Conservation (phyloP, 2,329 filamentous ascomycete genomes). For the Clathrospora elynae region DNA sequence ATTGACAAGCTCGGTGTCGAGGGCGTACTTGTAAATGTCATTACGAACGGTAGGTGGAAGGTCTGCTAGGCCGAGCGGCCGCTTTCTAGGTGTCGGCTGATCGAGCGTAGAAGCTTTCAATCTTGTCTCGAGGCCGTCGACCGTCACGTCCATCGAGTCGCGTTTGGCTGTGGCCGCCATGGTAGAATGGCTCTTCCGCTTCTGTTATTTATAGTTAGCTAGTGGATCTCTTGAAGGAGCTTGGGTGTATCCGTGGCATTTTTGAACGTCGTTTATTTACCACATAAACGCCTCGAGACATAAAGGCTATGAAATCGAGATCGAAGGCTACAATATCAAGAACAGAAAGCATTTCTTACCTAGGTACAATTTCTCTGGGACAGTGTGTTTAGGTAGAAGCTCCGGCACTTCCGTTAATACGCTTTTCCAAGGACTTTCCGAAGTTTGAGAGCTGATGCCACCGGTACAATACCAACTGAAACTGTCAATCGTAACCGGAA, state of each 20-base stretch:
- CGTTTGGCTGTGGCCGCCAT: conserved; percentile 27
- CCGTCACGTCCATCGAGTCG: conserved; percentile 42
- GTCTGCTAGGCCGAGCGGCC: conserved; percentile 23
- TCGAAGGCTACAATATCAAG: too few relatives aligned
- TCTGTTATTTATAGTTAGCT: conserved; percentile 2
- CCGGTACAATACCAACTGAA: neutral
- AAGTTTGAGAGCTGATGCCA: too few relatives aligned
- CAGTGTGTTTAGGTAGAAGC: too few relatives aligned
- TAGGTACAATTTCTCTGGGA: too few relatives aligned
- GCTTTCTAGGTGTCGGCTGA: conserved; percentile 29
- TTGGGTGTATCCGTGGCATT: too few relatives aligned
- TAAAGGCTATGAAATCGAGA: too few relatives aligned
- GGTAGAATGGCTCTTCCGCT: too few relatives aligned
- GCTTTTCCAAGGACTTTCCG: too few relatives aligned
- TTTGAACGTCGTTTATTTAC: neutral
- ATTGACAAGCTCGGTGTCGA: conserved; percentile 45
- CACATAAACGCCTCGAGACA: too few relatives aligned
- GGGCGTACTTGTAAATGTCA: conserved; percentile 40
- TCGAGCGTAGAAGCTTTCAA: conserved; percentile 20
- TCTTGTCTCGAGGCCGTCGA: conserved; percentile 20
- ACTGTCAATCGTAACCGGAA: neutral
- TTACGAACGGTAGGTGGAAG: conserved; percentile 41
- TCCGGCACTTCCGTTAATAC: too few relatives aligned
- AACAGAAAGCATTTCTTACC: too few relatives aligned
- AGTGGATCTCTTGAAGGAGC: too few relatives aligned